These are phyloP conservation scores for Kalmanozyma brasiliensis DNA, from an alignment of 1,284 basidiomycete species.

Conservation along the genomic window DNA sequence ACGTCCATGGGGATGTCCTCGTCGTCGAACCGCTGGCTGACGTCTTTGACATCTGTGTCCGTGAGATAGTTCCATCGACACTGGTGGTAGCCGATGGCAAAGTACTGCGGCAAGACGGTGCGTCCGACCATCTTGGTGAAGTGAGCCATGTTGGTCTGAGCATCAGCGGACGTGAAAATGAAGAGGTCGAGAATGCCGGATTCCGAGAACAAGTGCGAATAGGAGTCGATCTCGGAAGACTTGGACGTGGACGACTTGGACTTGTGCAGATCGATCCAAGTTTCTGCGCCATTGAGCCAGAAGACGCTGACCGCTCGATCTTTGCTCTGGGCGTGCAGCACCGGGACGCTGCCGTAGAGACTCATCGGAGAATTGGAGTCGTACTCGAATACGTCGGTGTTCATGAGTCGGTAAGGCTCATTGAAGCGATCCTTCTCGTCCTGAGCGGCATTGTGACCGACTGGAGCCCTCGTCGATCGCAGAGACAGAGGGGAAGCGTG, in stretches of 20 bases:
- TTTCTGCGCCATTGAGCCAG: slow-evolving; percentile 90
- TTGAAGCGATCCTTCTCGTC: slow-evolving; percentile 60
- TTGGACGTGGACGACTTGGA: slow-evolving; percentile 22
- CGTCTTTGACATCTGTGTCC: slow-evolving; percentile 86
- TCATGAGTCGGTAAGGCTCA: slow-evolving; percentile 95
- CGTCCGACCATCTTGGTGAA: slow-evolving; percentile 87
- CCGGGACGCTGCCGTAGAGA: slow-evolving; percentile 77
- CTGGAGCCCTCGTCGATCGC: slow-evolving; percentile 70
- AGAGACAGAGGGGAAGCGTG: slow-evolving; percentile 91
- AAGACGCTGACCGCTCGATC: slow-evolving; percentile 87
- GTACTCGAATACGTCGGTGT: slow-evolving; percentile 98
- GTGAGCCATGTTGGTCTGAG: slow-evolving; percentile 82
- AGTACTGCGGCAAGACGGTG: slow-evolving; percentile 85
- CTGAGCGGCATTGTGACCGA: slow-evolving; percentile 27
- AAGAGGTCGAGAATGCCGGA: slow-evolving; percentile 95
- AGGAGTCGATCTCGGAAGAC: slow-evolving; percentile 34
- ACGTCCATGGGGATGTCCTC: slow-evolving; percentile 95
- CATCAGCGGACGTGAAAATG: slow-evolving; percentile 87
- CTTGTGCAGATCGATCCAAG: slow-evolving; percentile 87
- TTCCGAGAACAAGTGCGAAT: slow-evolving; percentile 93
- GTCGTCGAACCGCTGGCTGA: slow-evolving; percentile 88
- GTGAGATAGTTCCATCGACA: slow-evolving; percentile 98
- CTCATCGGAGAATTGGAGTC: slow-evolving; percentile 89
- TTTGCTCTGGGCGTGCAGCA: slow-evolving; percentile 85
- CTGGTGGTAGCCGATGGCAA: slow-evolving; percentile 94